phyloP scores from a whole-genome alignment of 2,329 filamentous ascomycete genomes.

The Magnaporthiopsis incrustans region DNA sequence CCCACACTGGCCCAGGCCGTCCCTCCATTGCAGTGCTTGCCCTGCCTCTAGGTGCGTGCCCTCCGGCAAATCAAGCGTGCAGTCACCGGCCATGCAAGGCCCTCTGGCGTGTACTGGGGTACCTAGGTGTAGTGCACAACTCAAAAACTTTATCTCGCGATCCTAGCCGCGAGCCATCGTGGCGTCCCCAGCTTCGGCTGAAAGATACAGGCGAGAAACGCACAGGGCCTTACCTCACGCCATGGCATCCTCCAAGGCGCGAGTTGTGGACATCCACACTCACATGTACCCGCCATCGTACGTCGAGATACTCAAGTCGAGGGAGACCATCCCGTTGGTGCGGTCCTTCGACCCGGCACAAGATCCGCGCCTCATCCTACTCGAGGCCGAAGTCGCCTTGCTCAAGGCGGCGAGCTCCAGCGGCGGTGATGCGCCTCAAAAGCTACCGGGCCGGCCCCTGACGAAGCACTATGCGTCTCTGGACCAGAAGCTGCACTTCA shows the following conservation, averaged over 20 bases:
- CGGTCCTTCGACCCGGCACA: constrained; percentile 47
- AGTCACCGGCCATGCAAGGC: not conserved
- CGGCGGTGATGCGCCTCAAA: constrained; percentile 44
- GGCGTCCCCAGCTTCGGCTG: not conserved
- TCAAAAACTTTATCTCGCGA: not conserved
- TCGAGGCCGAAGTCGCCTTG: constrained; percentile 40
- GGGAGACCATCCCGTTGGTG: constrained; percentile 60
- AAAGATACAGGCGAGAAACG: not conserved
- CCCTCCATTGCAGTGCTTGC: not conserved
- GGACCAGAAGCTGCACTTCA: constrained; percentile 73
- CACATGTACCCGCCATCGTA: constrained; percentile 63
- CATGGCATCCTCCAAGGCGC: constrained; percentile 9
- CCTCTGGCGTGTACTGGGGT: not conserved
- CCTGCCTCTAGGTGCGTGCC: not conserved
- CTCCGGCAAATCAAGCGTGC: not conserved
- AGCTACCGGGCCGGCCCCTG: constrained; percentile 69
- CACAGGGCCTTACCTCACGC: not conserved
- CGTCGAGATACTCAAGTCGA: constrained; percentile 50
- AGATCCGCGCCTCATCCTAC: constrained; percentile 58
- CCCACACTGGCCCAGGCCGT: not conserved
- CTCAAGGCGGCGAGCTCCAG: constrained; percentile 35
- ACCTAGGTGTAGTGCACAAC: not conserved
- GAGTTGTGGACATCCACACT: constrained; percentile 59
- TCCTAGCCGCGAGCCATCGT: not conserved
- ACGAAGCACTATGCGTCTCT: constrained; percentile 79